phyloP scores from a whole-genome alignment of 805 yeast genomes.

The Priceomyces medius region DNA sequence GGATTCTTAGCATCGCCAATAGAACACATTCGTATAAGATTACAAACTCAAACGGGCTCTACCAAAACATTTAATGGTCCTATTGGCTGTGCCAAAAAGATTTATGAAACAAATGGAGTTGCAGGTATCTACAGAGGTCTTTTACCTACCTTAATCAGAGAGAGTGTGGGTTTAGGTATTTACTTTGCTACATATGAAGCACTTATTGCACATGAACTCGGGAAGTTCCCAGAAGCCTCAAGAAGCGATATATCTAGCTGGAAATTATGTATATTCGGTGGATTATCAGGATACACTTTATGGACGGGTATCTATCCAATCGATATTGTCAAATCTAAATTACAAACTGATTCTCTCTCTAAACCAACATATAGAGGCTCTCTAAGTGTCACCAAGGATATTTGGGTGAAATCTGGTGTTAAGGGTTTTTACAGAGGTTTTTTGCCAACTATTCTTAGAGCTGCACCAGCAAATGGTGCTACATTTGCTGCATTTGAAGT shows the following conservation, averaged over 20 bases:
- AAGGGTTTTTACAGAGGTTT: conserved; percentile 89
- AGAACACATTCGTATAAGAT: conserved; percentile 89
- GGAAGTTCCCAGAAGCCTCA: conserved; percentile 33
- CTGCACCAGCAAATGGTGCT: conserved; percentile 98
- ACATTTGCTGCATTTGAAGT: conserved; percentile 92
- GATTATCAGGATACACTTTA: conserved; percentile 83
- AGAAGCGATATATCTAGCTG: conserved; percentile 84
- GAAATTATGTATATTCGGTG: conserved; percentile 86
- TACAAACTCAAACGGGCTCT: conserved; percentile 77
- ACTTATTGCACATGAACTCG: conserved; percentile 65
- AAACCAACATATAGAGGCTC: conserved; percentile 61
- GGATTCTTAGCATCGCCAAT: conserved; percentile 89
- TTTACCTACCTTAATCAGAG: conserved; percentile 79
- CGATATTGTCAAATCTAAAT: conserved; percentile 85
- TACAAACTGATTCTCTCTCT: conserved; percentile 65
- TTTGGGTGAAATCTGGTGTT: conserved; percentile 59
- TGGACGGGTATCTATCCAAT: conserved; percentile 87
- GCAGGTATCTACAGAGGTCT: conserved; percentile 76
- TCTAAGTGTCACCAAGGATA: conserved; percentile 55
- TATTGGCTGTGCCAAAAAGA: conserved; percentile 60
- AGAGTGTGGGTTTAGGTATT: conserved; percentile 82
- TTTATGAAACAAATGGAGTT: conserved; percentile 54
- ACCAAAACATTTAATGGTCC: conserved; percentile 68
- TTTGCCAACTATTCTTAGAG: conserved; percentile 87
- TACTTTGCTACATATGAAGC: conserved; percentile 93